Conservation (phyloP, 2,329 filamentous ascomycete species). For the Talaromyces sp. region DNA sequence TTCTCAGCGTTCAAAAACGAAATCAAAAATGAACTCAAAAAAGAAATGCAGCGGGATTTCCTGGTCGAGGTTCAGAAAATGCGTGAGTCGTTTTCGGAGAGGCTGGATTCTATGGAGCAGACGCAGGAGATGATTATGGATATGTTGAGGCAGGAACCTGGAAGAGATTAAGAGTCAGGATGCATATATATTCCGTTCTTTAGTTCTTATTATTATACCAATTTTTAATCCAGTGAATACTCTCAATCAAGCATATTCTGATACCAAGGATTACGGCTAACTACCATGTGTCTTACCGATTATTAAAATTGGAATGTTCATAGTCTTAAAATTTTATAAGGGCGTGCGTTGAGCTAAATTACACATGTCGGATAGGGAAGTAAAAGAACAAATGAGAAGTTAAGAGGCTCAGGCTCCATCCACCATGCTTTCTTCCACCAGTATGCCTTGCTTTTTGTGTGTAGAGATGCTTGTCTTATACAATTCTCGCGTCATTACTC, state of each 20-base stretch:
- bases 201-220: no score
- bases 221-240: no score
- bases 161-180: not conserved
- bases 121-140: conserved; percentile 39
- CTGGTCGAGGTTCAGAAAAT: conserved; percentile 28
- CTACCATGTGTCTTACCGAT: no score
- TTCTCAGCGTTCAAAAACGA: conserved; percentile 25
- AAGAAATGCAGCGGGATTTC: conserved; percentile 29
- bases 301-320: not conserved
- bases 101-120: conserved; percentile 32
- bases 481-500: not conserved
- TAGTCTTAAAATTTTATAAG: not conserved
- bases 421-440: not conserved
- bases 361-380: conserved; percentile 11
- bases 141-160: conserved; percentile 32
- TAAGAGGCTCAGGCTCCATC: conserved; percentile 1
- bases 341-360: not conserved
- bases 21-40: conserved; percentile 20
- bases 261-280: no score
- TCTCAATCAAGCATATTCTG: no score
- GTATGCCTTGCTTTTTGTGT: not conserved
- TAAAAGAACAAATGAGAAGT: conserved; percentile 10
- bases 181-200: not conserved
- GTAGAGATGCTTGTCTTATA: not conserved
- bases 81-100: conserved; percentile 28